Evolutionary conservation across 164 flowering plant genomes (phyloP).

Genomic region (Hamamelis virginiana): DNA sequence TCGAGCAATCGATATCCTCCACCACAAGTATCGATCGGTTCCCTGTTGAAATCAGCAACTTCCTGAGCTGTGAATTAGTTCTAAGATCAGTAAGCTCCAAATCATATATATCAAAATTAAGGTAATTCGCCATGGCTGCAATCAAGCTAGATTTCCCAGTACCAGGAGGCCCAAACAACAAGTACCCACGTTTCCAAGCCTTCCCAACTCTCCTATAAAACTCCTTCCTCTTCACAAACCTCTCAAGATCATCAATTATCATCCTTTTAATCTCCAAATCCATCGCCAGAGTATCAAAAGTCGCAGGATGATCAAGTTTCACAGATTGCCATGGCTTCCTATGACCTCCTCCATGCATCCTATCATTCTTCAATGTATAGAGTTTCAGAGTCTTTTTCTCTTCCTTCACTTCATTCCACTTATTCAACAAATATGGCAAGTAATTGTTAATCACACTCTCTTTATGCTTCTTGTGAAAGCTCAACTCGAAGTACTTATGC

Average conservation of each 20-base stretch:
- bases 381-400: slow-evolving; percentile 34
- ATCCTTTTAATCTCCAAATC: slow-evolving; percentile 24
- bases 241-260: slow-evolving; percentile 31
- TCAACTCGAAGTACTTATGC: slow-evolving; percentile 25
- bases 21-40: slow-evolving; percentile 39
- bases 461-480: slow-evolving; percentile 37
- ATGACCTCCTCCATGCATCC: not conserved
- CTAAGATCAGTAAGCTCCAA: slow-evolving; percentile 29
- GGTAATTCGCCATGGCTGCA: slow-evolving; percentile 45
- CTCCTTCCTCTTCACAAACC: slow-evolving; percentile 34
- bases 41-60: slow-evolving; percentile 25
- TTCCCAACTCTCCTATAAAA: slow-evolving; percentile 41
- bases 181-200: slow-evolving; percentile 50
- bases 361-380: slow-evolving; percentile 17
- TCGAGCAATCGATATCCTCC: slow-evolving; percentile 45
- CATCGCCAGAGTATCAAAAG: slow-evolving; percentile 43
- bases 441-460: slow-evolving; percentile 17
- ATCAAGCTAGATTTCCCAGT: slow-evolving; percentile 51
- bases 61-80: slow-evolving; percentile 30
- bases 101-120: slow-evolving; percentile 40
- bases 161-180: slow-evolving; percentile 46
- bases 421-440: slow-evolving; percentile 22
- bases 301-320: slow-evolving; percentile 36
- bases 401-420: slow-evolving; percentile 17
- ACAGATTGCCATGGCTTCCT: slow-evolving; percentile 24